Conservation (phyloP, 2,329 filamentous ascomycete genomes). For the Penicillium sp. region DNA sequence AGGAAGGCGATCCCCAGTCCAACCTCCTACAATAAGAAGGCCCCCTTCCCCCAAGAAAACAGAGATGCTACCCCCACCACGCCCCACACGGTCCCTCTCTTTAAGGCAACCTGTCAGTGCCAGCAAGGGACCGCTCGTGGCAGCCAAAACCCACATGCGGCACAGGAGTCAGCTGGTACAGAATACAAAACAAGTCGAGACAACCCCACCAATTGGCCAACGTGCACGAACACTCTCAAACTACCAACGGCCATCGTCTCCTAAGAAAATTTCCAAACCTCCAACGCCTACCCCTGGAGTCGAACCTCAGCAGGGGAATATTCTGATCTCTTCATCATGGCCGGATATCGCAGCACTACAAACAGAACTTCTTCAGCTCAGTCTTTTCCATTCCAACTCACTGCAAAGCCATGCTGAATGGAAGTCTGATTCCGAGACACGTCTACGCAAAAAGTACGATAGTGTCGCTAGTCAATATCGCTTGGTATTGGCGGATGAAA, state of each 20-base stretch:
- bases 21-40: conserved; percentile 9
- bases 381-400: conserved; percentile 37
- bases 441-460: conserved; percentile 36
- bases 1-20: conserved; percentile 10
- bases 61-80: conserved; percentile 36
- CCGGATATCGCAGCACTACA: conserved; percentile 39
- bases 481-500: conserved; percentile 32
- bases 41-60: conserved; percentile 29
- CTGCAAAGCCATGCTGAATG: conserved; percentile 31
- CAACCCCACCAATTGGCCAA: conserved; percentile 19
- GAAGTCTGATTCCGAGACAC: conserved; percentile 30
- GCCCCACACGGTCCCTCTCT: conserved; percentile 38
- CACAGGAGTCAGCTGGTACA: conserved; percentile 37
- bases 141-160: conserved; percentile 30
- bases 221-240: conserved; percentile 34
- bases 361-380: conserved; percentile 46
- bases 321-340: conserved; percentile 30
- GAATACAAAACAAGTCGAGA: conserved; percentile 18
- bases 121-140: conserved; percentile 16
- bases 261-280: conserved; percentile 36
- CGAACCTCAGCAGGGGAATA: conserved; percentile 15
- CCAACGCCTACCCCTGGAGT: conserved; percentile 19
- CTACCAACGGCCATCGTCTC: conserved; percentile 40
- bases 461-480: conserved; percentile 37
- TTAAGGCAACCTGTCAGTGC: conserved; percentile 34